Evolutionary conservation across 2,329 filamentous ascomycete genomes (phyloP), one percentile per base, ranked within the genome.

Genomic region (Diplodia scrobiculata): DNA sequence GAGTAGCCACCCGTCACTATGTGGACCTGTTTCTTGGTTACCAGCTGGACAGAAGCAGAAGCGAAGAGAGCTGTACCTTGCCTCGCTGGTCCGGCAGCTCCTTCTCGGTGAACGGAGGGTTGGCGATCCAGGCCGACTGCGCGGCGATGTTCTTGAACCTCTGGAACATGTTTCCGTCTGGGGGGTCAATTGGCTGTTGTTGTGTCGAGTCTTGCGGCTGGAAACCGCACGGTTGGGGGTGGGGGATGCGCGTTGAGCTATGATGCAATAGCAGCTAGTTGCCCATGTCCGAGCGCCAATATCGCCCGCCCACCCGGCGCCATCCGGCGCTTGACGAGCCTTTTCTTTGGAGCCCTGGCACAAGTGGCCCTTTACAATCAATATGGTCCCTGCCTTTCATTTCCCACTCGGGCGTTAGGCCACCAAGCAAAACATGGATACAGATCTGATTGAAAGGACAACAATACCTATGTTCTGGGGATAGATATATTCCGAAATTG

Each of bases 1-100:
- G 79, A 72, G 64, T 79, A 77, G 38, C 79, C 80, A 25, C 83
- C 83, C 0, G 77, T 87, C 17, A 87, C 80, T 67, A 87, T 79
- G 75, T 54, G 55, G 21, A 66, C 65, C 66, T 68, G 7, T 45
- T 45, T n/a, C 3, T 14, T 21, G 14, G 36, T 29, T 3, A 27
- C 13, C 17, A 21, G 51, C 29, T n/a, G 29, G 29, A 32, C 5
- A 32, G 29, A 34, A 53, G n/a, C 13, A 14, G 7, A 51, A 14
- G 13, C 4, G 25, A 25, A 25, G 25, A 25, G 25, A 25, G 25
- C 25, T 25, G n/a, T 48, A 65, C 63, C 47, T 41, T 62, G 34
- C 55, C 65, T 5, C n/a, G 58, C 25, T 66, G 78, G 63, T 80
- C 74, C 9, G 77, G 73, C 11, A 83, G 73, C 41, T 80, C 75